A percentile compares a stretch with the other conserved stretches of the same genome.
These are phyloP conservation scores for Limnanthes douglasii DNA, from an alignment of 345 rosid species.

Conservation along the genomic window DNA sequence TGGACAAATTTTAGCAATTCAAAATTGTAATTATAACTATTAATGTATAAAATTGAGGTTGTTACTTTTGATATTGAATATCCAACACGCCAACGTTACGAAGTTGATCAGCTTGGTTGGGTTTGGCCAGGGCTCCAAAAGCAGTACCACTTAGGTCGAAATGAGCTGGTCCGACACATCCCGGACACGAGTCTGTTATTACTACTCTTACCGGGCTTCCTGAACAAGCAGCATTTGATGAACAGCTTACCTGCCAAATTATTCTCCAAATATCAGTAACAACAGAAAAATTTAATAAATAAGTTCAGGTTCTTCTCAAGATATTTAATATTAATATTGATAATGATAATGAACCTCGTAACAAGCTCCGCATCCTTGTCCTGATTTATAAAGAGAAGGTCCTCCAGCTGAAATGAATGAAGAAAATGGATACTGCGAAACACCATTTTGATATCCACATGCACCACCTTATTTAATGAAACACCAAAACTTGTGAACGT, in stretches of 20 bases:
- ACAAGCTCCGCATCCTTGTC: slow-evolving; percentile 71
- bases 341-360: slow-evolving; percentile 25
- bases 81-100: slow-evolving; percentile 36
- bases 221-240: slow-evolving; percentile 34
- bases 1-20: too few relatives aligned
- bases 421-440: slow-evolving; percentile 29
- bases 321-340: background rate
- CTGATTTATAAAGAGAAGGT: slow-evolving; percentile 31
- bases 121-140: slow-evolving; percentile 54
- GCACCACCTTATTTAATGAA: slow-evolving; percentile 36
- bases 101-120: slow-evolving; percentile 35
- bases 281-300: too few relatives aligned
- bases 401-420: slow-evolving; percentile 42
- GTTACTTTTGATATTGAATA: slow-evolving; percentile 38
- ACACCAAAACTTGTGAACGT: background rate
- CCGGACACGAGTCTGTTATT: slow-evolving; percentile 51
- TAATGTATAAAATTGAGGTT: background rate
- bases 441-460: slow-evolving; percentile 34
- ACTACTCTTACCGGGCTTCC: slow-evolving; percentile 33
- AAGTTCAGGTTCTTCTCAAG: background rate
- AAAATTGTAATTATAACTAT: background rate
- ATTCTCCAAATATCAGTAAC: background rate
- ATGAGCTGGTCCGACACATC: slow-evolving; percentile 30
- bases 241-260: slow-evolving; percentile 52
- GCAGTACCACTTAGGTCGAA: slow-evolving; percentile 65